Evolutionary conservation across 2,329 filamentous ascomycete species (phyloP).

Genomic region (Amesomyces nigricolor): DNA sequence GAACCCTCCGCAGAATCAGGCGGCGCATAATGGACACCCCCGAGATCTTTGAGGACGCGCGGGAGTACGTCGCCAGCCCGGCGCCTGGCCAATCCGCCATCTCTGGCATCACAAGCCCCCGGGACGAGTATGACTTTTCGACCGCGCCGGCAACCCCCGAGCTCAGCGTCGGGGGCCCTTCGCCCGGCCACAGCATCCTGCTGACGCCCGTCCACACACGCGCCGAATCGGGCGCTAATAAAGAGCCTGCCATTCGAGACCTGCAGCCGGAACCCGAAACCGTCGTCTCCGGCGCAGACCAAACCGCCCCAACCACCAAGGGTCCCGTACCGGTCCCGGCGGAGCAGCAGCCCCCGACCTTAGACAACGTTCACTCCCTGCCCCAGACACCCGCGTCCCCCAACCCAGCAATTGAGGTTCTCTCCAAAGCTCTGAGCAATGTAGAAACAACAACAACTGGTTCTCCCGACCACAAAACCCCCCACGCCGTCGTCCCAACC

Average conservation of each 20-base stretch:
- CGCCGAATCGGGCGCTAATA: slow-evolving; percentile 13
- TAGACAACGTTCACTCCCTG: no score
- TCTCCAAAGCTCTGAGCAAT: no score
- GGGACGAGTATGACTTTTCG: slow-evolving; percentile 23
- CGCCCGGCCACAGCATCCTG: slow-evolving; percentile 29
- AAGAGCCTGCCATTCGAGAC: slow-evolving; percentile 11
- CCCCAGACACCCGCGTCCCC: no score
- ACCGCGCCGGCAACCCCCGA: slow-evolving; percentile 31
- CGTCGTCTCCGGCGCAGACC: slow-evolving; percentile 5
- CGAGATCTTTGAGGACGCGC: slow-evolving; percentile 20
- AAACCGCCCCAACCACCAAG: not conserved
- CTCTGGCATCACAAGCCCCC: slow-evolving; percentile 7
- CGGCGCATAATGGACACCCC: slow-evolving; percentile 21
- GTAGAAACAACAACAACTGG: no score
- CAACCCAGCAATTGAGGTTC: no score
- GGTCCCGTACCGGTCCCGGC: not conserved
- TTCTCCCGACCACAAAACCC: no score
- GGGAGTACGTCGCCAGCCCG: slow-evolving; percentile 15
- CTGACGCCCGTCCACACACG: slow-evolving; percentile 26
- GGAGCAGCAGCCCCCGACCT: not conserved
- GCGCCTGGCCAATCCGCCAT: not conserved
- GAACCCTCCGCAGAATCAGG: not conserved
- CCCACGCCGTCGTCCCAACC: no score
- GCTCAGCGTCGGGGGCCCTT: slow-evolving; percentile 29
- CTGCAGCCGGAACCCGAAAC: slow-evolving; percentile 15